These are phyloP conservation scores for Russula dissimulans DNA, from an alignment of 768 basidiomycete genomes.

Conservation along the genomic window DNA sequence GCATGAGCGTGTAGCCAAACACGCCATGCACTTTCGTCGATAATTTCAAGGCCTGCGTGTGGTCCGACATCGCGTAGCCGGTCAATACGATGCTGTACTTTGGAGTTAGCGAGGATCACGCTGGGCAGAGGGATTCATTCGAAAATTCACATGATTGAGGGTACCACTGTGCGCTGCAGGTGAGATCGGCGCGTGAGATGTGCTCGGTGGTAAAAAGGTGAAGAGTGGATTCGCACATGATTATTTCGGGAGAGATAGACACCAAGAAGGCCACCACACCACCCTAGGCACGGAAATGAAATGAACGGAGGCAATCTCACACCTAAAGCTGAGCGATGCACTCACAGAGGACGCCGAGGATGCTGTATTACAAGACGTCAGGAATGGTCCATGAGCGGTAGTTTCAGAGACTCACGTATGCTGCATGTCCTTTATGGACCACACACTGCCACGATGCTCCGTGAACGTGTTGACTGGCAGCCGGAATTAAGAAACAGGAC, in stretches of 20 bases:
- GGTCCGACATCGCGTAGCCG: conserved; percentile 91
- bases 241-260: conserved; percentile 74
- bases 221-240: conserved; percentile 38
- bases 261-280: conserved; percentile 85
- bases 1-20: conserved; percentile 81
- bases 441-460: conserved; percentile 69
- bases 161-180: conserved; percentile 64
- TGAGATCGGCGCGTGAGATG: background rate
- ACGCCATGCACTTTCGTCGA: conserved; percentile 78
- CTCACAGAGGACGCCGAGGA: conserved; percentile 66
- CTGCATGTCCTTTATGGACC: conserved; percentile 93
- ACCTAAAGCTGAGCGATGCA: background rate
- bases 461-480: conserved; percentile 80
- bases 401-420: conserved; percentile 56
- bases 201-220: background rate
- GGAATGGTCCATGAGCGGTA: background rate
- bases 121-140: conserved; percentile 5
- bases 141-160: conserved; percentile 58
- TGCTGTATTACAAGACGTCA: conserved; percentile 31
- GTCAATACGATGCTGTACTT: conserved; percentile 67
- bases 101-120: background rate
- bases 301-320: background rate
- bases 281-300: conserved; percentile 45
- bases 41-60: conserved; percentile 75
- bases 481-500: background rate